phyloP scores from a whole-genome alignment of 2,329 filamentous ascomycete genomes.

The Aspergillus sp. region DNA sequence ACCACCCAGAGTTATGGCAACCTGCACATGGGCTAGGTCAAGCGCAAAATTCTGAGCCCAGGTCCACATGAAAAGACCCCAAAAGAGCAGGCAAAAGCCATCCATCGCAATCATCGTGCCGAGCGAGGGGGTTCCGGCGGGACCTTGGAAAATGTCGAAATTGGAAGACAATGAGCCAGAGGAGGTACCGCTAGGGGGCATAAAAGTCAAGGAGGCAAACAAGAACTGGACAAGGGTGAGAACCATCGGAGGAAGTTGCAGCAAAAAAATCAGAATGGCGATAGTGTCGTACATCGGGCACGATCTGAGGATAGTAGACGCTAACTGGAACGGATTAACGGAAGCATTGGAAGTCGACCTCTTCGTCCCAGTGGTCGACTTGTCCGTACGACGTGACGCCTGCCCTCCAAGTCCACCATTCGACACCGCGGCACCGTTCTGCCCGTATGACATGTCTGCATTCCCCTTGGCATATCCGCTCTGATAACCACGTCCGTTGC shows the following conservation, averaged over 20 bases:
- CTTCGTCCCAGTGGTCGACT: slow-evolving; percentile 34
- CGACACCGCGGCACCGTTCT: slow-evolving; percentile 36
- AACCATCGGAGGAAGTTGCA: slow-evolving; percentile 86
- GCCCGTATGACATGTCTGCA: slow-evolving; percentile 41
- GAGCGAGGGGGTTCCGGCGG: slow-evolving; percentile 81
- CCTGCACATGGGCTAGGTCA: slow-evolving; percentile 89
- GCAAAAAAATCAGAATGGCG: slow-evolving; percentile 92
- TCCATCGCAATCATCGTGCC: slow-evolving; percentile 85
- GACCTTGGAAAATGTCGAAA: slow-evolving; percentile 88
- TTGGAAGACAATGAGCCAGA: slow-evolving; percentile 77
- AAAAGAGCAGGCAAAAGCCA: slow-evolving; percentile 78
- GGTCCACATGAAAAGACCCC: slow-evolving; percentile 80
- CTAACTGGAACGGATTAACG: slow-evolving; percentile 74
- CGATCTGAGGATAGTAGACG: slow-evolving; percentile 83
- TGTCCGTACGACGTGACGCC: slow-evolving; percentile 37
- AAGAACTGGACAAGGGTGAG: slow-evolving; percentile 88
- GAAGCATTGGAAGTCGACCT: slow-evolving; percentile 49
- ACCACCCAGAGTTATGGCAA: slow-evolving; percentile 86
- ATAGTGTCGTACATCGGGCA: slow-evolving; percentile 94
- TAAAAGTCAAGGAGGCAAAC: slow-evolving; percentile 91
- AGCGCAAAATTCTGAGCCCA: slow-evolving; percentile 86
- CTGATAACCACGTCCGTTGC: slow-evolving; percentile 39
- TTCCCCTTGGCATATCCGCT: slow-evolving; percentile 43
- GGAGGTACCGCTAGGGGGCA: slow-evolving; percentile 78
- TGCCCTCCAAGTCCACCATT: slow-evolving; percentile 37